Conservation (phyloP, 305 asterid genomes). For the Fraxinus angustifolia region DNA sequence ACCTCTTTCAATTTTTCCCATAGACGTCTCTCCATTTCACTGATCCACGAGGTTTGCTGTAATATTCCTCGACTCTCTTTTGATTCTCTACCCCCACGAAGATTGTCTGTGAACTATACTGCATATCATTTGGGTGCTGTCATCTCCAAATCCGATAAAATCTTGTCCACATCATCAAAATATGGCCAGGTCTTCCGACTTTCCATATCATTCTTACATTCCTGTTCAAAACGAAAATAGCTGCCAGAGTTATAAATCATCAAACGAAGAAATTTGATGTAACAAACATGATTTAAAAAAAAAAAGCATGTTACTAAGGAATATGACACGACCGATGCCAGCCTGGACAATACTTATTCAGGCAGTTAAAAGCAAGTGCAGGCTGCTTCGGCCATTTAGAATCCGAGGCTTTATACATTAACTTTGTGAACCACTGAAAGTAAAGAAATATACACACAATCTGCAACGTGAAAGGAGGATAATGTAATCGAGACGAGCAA, state of each 20-base stretch:
- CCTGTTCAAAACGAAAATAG: constrained; percentile 47
- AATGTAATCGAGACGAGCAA: neutral
- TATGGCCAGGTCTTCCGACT: constrained; percentile 64
- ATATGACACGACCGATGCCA: neutral
- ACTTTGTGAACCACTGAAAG: neutral
- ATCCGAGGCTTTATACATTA: neutral
- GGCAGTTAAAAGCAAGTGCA: neutral
- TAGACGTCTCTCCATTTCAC: neutral
- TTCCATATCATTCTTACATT: constrained; percentile 48
- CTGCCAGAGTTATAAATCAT: constrained; percentile 3
- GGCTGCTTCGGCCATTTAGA: neutral
- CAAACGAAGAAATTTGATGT: neutral
- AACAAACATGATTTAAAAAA: neutral
- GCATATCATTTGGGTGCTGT: constrained; percentile 36
- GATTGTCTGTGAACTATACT: neutral
- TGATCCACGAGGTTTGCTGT: neutral
- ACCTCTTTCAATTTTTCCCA: constrained; percentile 7
- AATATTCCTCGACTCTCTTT: neutral
- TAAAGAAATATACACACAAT: neutral
- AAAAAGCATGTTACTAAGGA: neutral
- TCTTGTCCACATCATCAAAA: constrained; percentile 56
- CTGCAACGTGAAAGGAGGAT: neutral
- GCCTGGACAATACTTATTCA: neutral
- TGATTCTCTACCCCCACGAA: neutral
- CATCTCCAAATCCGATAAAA: constrained; percentile 52